Evolutionary conservation across 768 basidiomycete genomes (phyloP).

Genomic region (Podaxis mareebaensis): DNA sequence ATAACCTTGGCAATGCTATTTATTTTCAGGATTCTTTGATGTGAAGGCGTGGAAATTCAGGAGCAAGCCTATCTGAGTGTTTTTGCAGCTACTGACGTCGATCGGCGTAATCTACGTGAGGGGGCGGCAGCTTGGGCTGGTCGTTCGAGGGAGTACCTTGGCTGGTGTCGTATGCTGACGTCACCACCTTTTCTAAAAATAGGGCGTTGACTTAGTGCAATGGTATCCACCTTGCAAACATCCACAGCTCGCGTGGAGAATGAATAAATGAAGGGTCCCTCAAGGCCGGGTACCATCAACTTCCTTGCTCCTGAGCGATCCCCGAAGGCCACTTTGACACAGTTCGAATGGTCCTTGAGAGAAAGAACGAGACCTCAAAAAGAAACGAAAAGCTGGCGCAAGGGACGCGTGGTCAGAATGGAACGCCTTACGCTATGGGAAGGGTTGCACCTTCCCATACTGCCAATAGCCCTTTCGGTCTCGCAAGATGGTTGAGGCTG

Average conservation of each 20-base stretch:
- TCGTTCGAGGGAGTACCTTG: not conserved
- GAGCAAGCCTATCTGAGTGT: not conserved
- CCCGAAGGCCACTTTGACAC: not conserved
- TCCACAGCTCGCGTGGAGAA: constrained; percentile 9
- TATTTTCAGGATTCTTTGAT: not conserved
- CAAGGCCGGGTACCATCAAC: not conserved
- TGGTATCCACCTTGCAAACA: not conserved
- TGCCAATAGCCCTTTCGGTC: constrained; percentile 30
- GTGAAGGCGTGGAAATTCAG: not conserved
- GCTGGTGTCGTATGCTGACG: not conserved
- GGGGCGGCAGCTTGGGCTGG: not conserved
- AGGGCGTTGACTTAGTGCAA: not conserved
- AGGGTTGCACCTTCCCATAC: constrained; percentile 6
- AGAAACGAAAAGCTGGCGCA: not conserved
- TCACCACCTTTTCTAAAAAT: constrained; percentile 11
- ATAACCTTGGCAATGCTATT: not conserved
- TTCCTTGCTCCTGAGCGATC: not conserved
- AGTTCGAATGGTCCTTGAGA: too few species aligned
- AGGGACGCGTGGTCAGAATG: not conserved
- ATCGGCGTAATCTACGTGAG: not conserved
- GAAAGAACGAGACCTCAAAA: not conserved
- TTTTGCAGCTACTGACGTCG: not conserved
- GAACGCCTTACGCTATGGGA: constrained; percentile 13
- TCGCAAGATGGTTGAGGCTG: constrained; percentile 43
- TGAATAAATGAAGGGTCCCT: not conserved